phyloP scores from a whole-genome alignment of 257 asterid species.

The Capsicum rhomboideum region DNA sequence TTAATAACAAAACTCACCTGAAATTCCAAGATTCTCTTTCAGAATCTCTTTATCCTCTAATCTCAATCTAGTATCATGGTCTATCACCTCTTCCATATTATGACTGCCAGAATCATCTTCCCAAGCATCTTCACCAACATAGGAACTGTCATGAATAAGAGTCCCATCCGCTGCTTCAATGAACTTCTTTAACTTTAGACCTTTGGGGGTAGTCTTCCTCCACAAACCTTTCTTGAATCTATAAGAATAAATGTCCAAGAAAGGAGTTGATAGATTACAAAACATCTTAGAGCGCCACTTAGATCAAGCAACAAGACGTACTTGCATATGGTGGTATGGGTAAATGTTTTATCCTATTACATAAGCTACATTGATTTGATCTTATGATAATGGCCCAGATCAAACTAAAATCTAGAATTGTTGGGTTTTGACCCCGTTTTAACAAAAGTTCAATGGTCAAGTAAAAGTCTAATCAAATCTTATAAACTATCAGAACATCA shows the following conservation, averaged over 20 bases:
- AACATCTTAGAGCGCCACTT: not conserved
- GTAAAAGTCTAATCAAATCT: not conserved
- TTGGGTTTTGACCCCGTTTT: not conserved
- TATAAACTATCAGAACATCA: not conserved
- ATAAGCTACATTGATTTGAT: not conserved
- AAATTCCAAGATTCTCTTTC: constrained; percentile 62
- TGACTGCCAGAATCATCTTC: constrained; percentile 57
- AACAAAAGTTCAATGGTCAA: not conserved
- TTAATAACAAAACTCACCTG: constrained; percentile 38
- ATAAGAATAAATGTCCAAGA: constrained; percentile 2
- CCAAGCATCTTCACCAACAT: constrained; percentile 95
- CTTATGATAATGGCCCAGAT: not conserved
- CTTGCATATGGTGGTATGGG: not conserved
- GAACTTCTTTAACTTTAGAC: constrained; percentile 80
- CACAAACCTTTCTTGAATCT: constrained; percentile 85
- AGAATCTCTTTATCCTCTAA: constrained; percentile 45
- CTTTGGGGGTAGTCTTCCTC: constrained; percentile 89
- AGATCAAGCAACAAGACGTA: not conserved
- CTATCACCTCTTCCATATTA: constrained; percentile 44
- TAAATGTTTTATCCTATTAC: not conserved
- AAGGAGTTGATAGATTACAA: not conserved
- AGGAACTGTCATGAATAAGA: constrained; percentile 78
- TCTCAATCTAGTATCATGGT: constrained; percentile 38
- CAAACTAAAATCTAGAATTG: not conserved
- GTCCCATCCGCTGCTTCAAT: constrained; percentile 84